Evolutionary conservation across 2,329 filamentous ascomycete species (phyloP), one percentile per base, ranked within the genome.

Genomic region (Fusarium sp.): DNA sequence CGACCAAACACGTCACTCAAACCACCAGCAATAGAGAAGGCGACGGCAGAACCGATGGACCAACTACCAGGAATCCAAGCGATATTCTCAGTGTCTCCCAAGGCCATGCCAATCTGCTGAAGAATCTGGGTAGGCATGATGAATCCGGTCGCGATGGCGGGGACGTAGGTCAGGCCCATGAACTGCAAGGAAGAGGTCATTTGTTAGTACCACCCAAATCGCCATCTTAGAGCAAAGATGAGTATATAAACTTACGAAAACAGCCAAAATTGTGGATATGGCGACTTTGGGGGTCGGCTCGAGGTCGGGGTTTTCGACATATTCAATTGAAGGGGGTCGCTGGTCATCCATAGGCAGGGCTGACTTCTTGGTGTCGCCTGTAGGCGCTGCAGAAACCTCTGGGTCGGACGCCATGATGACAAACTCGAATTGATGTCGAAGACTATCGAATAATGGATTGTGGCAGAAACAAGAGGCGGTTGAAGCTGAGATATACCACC

Each of bases 41-140:
- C 65, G 4, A 67, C 64, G 22, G 64, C 64, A 24, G 64, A 38
- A 13, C 63, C 64, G 0, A 67, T 67, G 0, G 64, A 67, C 64
- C 64, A 67, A 36, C 64, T 47, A 10, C 64, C 64, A 17, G 63
- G 63, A 3, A 67, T 66, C 64, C 64, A 67, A 51, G 64, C 53
- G 4, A 67, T 67, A 2, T 66, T 32, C 2, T 48, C 63, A 0
- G 63, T 66, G 14, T 66, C 63, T 30, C 63, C 63, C 5, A 66
- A 24, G 2, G 62, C 24, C 63, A 50, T 66, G 1, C 62, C 63
- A 2, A 66, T 66, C n/a, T 66, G 63, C 30, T 66, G 63, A 8
- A 66, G 22, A 15, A 66, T 66, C 26, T 66, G 61, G 11, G 63
- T 66, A 3, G 63, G 63, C 63, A 66, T 66, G 15, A 66, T 44